Conservation (phyloP, 2,329 filamentous ascomycete species). For the Trichoderma hamatum region DNA sequence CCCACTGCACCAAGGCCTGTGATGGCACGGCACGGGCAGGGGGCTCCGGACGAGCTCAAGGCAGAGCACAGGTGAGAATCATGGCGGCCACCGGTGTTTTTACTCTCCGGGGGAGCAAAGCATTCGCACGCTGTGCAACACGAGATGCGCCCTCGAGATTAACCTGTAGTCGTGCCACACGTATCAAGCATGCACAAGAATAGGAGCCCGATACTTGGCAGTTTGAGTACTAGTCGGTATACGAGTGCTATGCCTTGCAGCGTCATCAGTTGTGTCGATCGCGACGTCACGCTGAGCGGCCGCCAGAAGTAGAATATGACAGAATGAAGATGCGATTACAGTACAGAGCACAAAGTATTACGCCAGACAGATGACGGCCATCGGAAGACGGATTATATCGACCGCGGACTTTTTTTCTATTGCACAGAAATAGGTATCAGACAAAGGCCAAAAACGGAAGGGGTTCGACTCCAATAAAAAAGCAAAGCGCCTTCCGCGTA, state of each 20-base stretch:
- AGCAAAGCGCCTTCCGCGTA: not conserved
- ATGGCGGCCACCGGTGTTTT: constrained; percentile 8
- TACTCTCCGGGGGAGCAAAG: not conserved
- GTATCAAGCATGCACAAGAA: not conserved
- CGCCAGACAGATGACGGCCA: not conserved
- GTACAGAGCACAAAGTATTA: not conserved
- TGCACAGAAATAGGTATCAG: no score
- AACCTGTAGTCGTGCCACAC: not conserved
- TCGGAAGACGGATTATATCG: constrained; percentile 17
- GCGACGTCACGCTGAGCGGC: not conserved
- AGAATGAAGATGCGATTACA: not conserved
- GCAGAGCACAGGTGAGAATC: not conserved
- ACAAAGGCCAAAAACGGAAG: not conserved
- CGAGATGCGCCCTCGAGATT: not conserved
- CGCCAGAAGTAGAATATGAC: not conserved
- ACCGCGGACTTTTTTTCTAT: not conserved
- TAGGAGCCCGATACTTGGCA: constrained; percentile 1
- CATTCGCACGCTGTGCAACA: not conserved
- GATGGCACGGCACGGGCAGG: constrained; percentile 13
- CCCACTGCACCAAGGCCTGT: constrained; percentile 18
- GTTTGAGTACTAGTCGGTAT: not conserved
- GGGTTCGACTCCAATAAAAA: not conserved
- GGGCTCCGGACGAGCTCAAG: constrained; percentile 10
- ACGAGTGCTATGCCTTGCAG: not conserved
- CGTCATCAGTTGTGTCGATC: constrained; percentile 4